Percentiles rank a stretch among this genome's conserved stretches.
phyloP scores from a whole-genome alignment of 192 early-diverging fungal species.

The Coemansia sp. region DNA sequence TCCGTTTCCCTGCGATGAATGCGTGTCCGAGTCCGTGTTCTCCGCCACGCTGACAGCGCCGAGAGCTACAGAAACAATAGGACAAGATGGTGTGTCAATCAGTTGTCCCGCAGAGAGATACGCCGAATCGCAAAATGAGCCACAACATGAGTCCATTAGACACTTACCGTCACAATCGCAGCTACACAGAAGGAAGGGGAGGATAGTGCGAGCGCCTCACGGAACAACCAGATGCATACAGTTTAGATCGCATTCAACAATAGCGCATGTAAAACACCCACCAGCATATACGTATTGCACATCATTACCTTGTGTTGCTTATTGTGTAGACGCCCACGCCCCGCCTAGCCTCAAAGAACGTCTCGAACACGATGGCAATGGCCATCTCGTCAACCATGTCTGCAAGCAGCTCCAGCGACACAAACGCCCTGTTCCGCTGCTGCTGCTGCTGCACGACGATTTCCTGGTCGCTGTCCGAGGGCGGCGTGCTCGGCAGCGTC shows the following conservation, averaged over 20 bases:
- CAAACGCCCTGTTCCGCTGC: constrained; percentile 28
- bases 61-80: neutral
- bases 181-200: constrained; percentile 39
- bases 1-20: constrained; percentile 24
- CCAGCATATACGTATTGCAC: neutral
- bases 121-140: neutral
- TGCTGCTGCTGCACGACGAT: neutral
- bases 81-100: neutral
- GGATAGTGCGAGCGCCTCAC: neutral
- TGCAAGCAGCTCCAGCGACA: constrained; percentile 41
- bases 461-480: neutral
- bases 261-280: neutral
- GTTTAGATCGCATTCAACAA: no score
- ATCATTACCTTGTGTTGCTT: constrained; percentile 78
- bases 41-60: neutral
- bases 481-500: constrained; percentile 23
- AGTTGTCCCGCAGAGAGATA: neutral
- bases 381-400: constrained; percentile 74
- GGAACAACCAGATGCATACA: neutral
- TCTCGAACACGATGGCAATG: constrained; percentile 71
- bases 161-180: constrained; percentile 50
- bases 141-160: constrained; percentile 6
- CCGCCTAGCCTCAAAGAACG: constrained; percentile 67
- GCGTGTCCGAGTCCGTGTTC: neutral
- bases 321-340: constrained; percentile 64